Conservation (phyloP, 257 asterid species). For the Parsonsia alboflavescens region DNA sequence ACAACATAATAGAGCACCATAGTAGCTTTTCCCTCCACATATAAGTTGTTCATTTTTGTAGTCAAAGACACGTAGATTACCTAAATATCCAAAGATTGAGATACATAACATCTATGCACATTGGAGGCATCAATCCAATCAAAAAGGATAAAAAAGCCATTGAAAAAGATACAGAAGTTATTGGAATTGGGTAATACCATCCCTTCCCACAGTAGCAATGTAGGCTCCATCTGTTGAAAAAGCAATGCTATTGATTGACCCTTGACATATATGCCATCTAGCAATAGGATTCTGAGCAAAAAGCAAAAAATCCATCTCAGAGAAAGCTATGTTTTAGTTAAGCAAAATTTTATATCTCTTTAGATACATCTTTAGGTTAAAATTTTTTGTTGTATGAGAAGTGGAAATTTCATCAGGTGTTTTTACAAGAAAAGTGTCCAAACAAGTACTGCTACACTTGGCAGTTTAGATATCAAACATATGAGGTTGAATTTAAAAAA, state of each 20-base stretch:
- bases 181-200: constrained; percentile 47
- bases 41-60: constrained; percentile 79
- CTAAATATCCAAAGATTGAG: constrained; percentile 39
- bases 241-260: constrained; percentile 75
- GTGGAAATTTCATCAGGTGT: background rate
- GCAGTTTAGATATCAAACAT: background rate
- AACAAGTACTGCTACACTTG: background rate
- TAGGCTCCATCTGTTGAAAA: constrained; percentile 76
- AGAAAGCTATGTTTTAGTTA: background rate
- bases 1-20: constrained; percentile 93
- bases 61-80: constrained; percentile 89
- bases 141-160: background rate
- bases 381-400: background rate
- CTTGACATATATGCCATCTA: constrained; percentile 98
- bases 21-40: constrained; percentile 96
- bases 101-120: constrained; percentile 1
- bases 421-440: background rate
- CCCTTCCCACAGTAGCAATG: constrained; percentile 87
- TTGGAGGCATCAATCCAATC: background rate
- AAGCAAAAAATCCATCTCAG: constrained; percentile 5
- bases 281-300: constrained; percentile 89
- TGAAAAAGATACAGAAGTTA: constrained; percentile 15
- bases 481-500: background rate
- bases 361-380: background rate
- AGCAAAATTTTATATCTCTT: background rate